Evolutionary conservation across 768 basidiomycete species (phyloP).

Genomic region (Boletus subcaerulescens): DNA sequence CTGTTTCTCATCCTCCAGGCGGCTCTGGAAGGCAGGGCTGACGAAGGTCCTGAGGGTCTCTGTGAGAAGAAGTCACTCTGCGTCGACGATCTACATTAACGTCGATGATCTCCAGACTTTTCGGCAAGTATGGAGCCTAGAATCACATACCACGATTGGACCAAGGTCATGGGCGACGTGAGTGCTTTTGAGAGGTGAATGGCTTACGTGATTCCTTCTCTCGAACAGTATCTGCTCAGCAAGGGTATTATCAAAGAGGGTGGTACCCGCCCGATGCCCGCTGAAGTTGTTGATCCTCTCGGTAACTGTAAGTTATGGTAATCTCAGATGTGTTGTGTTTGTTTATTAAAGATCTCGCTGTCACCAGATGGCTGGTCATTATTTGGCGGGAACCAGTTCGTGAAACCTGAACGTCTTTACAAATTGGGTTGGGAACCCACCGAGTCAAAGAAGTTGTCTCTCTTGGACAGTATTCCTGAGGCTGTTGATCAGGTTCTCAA

Average conservation of each 20-base stretch:
- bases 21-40: constrained; percentile 39
- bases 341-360: not conserved
- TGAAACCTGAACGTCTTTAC: constrained; percentile 34
- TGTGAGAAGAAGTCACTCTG: constrained; percentile 27
- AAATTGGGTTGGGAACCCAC: constrained; percentile 40
- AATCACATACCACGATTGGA: constrained; percentile 32
- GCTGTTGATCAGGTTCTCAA: constrained; percentile 28
- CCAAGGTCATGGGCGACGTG: constrained; percentile 37
- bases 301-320: constrained; percentile 36
- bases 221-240: constrained; percentile 30
- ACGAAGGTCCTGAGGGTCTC: constrained; percentile 40
- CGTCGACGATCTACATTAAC: not conserved
- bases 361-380: constrained; percentile 39
- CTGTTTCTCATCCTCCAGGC: constrained; percentile 37
- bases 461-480: constrained; percentile 28
- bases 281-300: constrained; percentile 34
- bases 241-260: constrained; percentile 34
- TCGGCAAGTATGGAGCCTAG: constrained; percentile 27
- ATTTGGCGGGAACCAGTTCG: constrained; percentile 38
- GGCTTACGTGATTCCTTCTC: not conserved
- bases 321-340: not conserved
- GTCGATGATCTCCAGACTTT: constrained; percentile 31
- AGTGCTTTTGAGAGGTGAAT: constrained; percentile 5
- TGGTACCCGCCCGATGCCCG: constrained; percentile 33
- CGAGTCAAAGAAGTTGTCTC: constrained; percentile 24